phyloP scores from a whole-genome alignment of 805 yeast genomes.

The Saccharomycopsis sp. region DNA sequence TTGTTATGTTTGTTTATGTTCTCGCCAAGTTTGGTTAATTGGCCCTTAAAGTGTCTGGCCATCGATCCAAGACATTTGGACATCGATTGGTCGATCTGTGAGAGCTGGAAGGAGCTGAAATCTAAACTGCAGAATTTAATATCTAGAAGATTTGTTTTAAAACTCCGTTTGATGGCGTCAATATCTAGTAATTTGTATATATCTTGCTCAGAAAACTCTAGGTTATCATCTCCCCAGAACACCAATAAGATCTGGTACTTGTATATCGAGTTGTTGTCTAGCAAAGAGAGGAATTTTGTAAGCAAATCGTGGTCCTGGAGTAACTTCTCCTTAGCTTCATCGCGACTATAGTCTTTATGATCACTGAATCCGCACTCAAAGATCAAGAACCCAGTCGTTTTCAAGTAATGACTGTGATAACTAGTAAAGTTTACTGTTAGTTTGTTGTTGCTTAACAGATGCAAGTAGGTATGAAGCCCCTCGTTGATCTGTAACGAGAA shows the following conservation, averaged over 20 bases:
- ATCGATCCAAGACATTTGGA: constrained; percentile 3
- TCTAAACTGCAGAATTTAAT: constrained; percentile 12
- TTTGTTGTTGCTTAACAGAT: constrained; percentile 26
- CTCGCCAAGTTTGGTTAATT: neutral
- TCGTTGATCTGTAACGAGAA: constrained; percentile 33
- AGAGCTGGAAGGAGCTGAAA: neutral
- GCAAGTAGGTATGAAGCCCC: constrained; percentile 28
- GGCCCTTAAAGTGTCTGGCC: constrained; percentile 16
- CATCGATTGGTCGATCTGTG: neutral
- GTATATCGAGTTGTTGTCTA: constrained; percentile 33
- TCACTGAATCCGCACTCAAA: constrained; percentile 46
- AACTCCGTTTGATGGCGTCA: constrained; percentile 8
- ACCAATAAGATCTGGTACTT: constrained; percentile 36
- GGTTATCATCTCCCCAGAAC: constrained; percentile 33
- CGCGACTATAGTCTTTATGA: constrained; percentile 15
- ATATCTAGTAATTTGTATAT: constrained; percentile 12
- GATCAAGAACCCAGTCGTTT: constrained; percentile 37
- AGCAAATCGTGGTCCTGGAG: constrained; percentile 33
- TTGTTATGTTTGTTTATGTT: neutral
- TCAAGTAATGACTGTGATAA: constrained; percentile 33
- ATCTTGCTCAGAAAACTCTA: constrained; percentile 6
- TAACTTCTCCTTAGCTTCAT: constrained; percentile 29
- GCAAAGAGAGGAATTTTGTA: constrained; percentile 31
- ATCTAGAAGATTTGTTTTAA: constrained; percentile 8
- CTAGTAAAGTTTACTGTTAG: constrained; percentile 34